These are phyloP conservation scores for Blastomyces emzantsi DNA, from an alignment of 2,329 filamentous ascomycete species.

Conservation along the genomic window DNA sequence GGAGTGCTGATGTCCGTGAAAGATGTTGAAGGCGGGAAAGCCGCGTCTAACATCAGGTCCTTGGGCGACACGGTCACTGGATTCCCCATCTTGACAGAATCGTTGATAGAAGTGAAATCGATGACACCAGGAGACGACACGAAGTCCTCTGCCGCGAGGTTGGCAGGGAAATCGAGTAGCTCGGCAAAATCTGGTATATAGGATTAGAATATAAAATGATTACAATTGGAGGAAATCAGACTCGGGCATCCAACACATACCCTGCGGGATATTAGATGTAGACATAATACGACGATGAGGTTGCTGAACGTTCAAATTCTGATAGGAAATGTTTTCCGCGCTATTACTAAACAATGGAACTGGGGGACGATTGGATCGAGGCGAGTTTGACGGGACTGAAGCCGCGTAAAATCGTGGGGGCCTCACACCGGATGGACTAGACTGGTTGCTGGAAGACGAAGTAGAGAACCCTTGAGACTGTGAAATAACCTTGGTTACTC, in stretches of 20 bases:
- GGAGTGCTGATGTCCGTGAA: slow-evolving; percentile 81
- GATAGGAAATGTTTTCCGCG: slow-evolving; percentile 21
- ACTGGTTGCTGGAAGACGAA: slow-evolving; percentile 30
- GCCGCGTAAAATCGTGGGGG: slow-evolving; percentile 27
- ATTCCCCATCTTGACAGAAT: slow-evolving; percentile 24
- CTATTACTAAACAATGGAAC: slow-evolving; percentile 31
- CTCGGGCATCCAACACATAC: slow-evolving; percentile 20
- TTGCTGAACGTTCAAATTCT: slow-evolving; percentile 25
- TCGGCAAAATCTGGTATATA: slow-evolving; percentile 20
- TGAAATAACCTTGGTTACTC: slow-evolving; percentile 32
- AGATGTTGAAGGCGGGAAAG: slow-evolving; percentile 71
- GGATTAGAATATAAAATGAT: slow-evolving; percentile 9
- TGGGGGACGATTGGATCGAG: slow-evolving; percentile 29
- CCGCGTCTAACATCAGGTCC: slow-evolving; percentile 60
- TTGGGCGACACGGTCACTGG: slow-evolving; percentile 67
- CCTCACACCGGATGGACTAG: slow-evolving; percentile 27
- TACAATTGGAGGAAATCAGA: slow-evolving; percentile 24
- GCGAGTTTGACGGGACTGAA: slow-evolving; percentile 33
- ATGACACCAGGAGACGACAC: slow-evolving; percentile 20
- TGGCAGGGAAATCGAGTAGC: slow-evolving; percentile 25
- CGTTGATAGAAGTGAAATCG: slow-evolving; percentile 41
- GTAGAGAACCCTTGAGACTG: slow-evolving; percentile 33
- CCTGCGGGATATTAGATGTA: slow-evolving; percentile 31
- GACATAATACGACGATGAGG: slow-evolving; percentile 33
- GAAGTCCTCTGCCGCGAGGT: slow-evolving; percentile 22